phyloP scores from a whole-genome alignment of 2,329 filamentous ascomycete species.

The Phaeosphaeriaceae sp. region DNA sequence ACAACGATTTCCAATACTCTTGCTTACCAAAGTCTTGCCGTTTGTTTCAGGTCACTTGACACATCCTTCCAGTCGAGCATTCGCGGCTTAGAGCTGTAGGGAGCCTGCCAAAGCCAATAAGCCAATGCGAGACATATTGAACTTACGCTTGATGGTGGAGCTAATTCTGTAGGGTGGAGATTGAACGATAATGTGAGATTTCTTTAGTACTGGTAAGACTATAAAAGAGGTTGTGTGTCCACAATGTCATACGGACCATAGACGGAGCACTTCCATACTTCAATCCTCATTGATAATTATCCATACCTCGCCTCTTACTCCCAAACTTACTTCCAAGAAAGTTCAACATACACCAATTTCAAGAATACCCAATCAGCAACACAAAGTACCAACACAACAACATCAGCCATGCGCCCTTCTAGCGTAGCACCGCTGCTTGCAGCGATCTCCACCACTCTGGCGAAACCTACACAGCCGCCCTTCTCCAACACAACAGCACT shows the following conservation, averaged over 20 bases:
- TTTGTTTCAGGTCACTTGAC: slow-evolving; percentile 15
- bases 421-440: slow-evolving; percentile 16
- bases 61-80: background rate
- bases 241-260: background rate
- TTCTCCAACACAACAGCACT: slow-evolving; percentile 32
- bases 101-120: slow-evolving; percentile 3
- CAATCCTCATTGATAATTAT: background rate
- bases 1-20: slow-evolving; percentile 3
- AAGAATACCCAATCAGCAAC: background rate
- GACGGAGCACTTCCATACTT: background rate
- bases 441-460: slow-evolving; percentile 12
- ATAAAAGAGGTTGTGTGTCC: background rate
- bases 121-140: slow-evolving; percentile 10
- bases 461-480: slow-evolving; percentile 15
- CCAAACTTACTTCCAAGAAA: background rate
- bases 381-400: background rate
- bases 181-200: background rate
- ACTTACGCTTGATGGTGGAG: slow-evolving; percentile 8
- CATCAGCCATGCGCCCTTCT: slow-evolving; percentile 16
- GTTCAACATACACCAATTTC: background rate
- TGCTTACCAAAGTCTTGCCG: slow-evolving; percentile 7
- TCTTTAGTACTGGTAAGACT: background rate
- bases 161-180: background rate
- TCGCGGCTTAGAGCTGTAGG: slow-evolving; percentile 4
- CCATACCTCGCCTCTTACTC: background rate